These are phyloP conservation scores for Alectoria sarmentosa DNA, from an alignment of 495 filamentous ascomycete genomes.

Conservation along the genomic window DNA sequence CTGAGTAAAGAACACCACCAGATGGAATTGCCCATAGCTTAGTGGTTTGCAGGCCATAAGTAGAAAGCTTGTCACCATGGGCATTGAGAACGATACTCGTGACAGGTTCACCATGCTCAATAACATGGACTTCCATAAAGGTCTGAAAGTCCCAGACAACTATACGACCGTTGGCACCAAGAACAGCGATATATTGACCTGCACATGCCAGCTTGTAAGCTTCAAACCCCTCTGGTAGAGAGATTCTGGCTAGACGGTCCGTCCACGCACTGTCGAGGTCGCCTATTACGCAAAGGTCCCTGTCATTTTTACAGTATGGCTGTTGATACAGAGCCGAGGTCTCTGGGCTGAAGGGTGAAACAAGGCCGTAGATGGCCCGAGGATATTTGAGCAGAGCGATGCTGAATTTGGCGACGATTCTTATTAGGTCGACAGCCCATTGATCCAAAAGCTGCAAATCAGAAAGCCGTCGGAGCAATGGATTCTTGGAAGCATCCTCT, in stretches of 20 bases:
- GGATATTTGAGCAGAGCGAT: constrained; percentile 24
- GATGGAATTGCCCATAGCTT: constrained; percentile 20
- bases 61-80: constrained; percentile 15
- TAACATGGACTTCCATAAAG: constrained; percentile 12
- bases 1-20: constrained; percentile 2
- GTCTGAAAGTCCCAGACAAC: constrained; percentile 21
- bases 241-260: constrained; percentile 23
- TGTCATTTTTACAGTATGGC: constrained; percentile 15
- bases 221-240: constrained; percentile 6
- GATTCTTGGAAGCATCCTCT: not conserved
- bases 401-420: constrained; percentile 35
- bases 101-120: constrained; percentile 19
- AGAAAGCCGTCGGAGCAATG: constrained; percentile 5
- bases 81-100: constrained; percentile 15
- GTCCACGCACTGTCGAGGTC: constrained; percentile 22
- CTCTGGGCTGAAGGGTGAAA: constrained; percentile 33
- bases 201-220: constrained; percentile 14
- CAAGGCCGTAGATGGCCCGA: constrained; percentile 30
- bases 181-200: constrained; percentile 18
- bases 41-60: constrained; percentile 20
- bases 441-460: constrained; percentile 24
- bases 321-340: constrained; percentile 23
- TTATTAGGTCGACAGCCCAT: constrained; percentile 36
- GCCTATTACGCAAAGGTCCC: too few species aligned
- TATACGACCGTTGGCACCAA: constrained; percentile 17